Conservation (phyloP, 2,329 filamentous ascomycete species). For the Dothistroma septosporum region DNA sequence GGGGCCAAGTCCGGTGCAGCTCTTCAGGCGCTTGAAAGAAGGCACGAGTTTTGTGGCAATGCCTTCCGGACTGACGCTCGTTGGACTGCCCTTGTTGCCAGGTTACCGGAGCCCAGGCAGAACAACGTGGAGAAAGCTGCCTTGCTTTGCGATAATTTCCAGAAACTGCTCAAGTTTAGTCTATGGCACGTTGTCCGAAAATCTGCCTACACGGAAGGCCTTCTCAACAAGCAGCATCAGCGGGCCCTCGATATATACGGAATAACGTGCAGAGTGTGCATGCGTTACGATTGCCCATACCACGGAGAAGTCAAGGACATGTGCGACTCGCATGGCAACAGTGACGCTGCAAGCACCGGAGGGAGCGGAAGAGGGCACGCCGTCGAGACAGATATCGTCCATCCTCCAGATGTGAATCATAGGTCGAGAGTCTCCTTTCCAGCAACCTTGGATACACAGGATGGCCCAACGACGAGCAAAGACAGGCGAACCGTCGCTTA, state of each 20-base stretch:
- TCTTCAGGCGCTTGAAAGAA: constrained; percentile 13
- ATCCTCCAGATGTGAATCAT: constrained; percentile 31
- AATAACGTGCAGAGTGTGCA: constrained; percentile 30
- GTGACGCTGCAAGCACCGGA: constrained; percentile 4
- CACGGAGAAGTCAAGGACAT: constrained; percentile 41
- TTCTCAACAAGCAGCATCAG: constrained; percentile 12
- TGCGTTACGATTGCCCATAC: constrained; percentile 35
- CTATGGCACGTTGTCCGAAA: constrained; percentile 41
- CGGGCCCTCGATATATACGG: constrained; percentile 10
- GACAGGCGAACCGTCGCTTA: constrained; percentile 13
- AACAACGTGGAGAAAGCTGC: constrained; percentile 33
- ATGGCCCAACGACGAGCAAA: neutral
- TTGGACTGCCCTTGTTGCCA: constrained; percentile 33
- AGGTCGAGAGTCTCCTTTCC: constrained; percentile 29
- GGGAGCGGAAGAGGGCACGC: constrained; percentile 13
- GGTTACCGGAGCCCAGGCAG: constrained; percentile 27
- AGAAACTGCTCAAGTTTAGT: constrained; percentile 35
- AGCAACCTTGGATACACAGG: constrained; percentile 6
- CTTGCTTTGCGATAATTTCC: constrained; percentile 37
- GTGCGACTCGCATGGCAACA: constrained; percentile 8
- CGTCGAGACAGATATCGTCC: constrained; percentile 31
- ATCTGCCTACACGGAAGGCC: constrained; percentile 18
- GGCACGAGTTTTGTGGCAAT: constrained; percentile 30
- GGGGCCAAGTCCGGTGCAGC: constrained; percentile 22
- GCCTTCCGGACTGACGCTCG: constrained; percentile 30